These are phyloP conservation scores for Saprolegnia parasitica DNA, from an alignment of 352 stramenopile genomes.

Conservation along the genomic window DNA sequence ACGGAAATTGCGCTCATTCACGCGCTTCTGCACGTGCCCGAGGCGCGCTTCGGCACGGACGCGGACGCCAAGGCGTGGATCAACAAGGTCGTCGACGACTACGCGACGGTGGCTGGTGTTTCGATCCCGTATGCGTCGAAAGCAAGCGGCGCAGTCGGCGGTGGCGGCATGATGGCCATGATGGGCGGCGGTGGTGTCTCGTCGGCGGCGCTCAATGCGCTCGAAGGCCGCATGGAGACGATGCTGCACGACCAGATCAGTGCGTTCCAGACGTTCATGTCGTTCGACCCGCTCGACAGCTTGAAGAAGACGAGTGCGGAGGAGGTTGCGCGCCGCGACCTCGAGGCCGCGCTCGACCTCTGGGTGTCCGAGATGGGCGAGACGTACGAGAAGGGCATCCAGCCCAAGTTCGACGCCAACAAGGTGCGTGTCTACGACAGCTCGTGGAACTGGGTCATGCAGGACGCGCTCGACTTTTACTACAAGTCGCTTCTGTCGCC, in stretches of 20 bases:
- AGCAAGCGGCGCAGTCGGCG: conserved; percentile 34
- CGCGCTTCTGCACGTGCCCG: conserved; percentile 58
- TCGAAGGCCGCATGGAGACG: conserved; percentile 50
- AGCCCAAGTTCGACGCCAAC: conserved; percentile 55
- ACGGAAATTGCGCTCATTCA: conserved; percentile 80
- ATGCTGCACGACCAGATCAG: conserved; percentile 58
- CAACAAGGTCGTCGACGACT: conserved; percentile 70
- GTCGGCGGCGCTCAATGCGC: conserved; percentile 38
- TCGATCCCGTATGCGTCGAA: conserved; percentile 49
- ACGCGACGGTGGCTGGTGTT: conserved; percentile 53
- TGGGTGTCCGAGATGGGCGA: conserved; percentile 60
- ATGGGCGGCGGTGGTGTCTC: conserved; percentile 27
- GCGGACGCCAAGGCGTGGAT: conserved; percentile 71
- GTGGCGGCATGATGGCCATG: conserved; percentile 29
- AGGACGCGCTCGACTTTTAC: conserved; percentile 64
- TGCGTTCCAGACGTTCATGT: conserved; percentile 45
- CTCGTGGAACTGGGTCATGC: conserved; percentile 78
- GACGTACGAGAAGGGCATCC: conserved; percentile 49
- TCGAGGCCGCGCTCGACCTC: conserved; percentile 47
- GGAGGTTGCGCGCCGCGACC: conserved; percentile 43
- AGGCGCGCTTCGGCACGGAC: conserved; percentile 61
- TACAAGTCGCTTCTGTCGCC: conserved; percentile 40
- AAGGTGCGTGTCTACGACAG: conserved; percentile 76
- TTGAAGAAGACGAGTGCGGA: conserved; percentile 50
- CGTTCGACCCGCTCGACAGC: conserved; percentile 48